phyloP scores from a whole-genome alignment of 805 yeast genomes.

The Hyphopichia homilentoma region DNA sequence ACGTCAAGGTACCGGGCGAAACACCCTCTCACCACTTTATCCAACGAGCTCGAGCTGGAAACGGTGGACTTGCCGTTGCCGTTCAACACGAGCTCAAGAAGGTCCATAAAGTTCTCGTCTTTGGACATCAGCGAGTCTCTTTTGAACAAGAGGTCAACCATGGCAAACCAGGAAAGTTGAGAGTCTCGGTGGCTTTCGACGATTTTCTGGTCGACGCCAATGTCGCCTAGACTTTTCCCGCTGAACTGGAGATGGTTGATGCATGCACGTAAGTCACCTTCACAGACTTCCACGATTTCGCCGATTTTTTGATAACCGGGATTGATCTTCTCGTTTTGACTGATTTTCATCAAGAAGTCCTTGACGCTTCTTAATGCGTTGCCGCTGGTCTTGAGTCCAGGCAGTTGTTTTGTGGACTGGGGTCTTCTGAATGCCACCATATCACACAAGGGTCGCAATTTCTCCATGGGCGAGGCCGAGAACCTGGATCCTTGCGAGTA shows the following conservation, averaged over 20 bases:
- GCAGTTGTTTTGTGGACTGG: constrained; percentile 38
- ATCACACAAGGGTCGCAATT: constrained; percentile 70
- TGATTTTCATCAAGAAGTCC: constrained; percentile 43
- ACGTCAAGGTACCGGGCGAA: constrained; percentile 62
- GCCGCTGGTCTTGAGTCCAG: constrained; percentile 38
- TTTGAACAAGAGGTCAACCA: constrained; percentile 60
- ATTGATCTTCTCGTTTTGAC: constrained; percentile 49
- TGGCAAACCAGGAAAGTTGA: constrained; percentile 61
- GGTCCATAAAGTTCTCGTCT: constrained; percentile 44
- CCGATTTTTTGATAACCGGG: constrained; percentile 51
- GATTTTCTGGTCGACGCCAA: constrained; percentile 5
- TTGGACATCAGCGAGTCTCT: constrained; percentile 44
- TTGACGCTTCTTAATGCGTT: constrained; percentile 34
- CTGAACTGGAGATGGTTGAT: constrained; percentile 77
- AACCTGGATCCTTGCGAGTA: constrained; percentile 44
- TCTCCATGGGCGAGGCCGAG: constrained; percentile 58
- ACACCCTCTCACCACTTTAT: constrained; percentile 67
- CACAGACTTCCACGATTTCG: constrained; percentile 65
- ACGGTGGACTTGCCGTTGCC: constrained; percentile 34
- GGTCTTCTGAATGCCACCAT: constrained; percentile 64
- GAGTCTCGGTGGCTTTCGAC: constrained; percentile 49
- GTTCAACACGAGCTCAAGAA: constrained; percentile 44
- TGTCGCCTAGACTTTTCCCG: constrained; percentile 10
- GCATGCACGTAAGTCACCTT: constrained; percentile 84
- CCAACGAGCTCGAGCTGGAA: constrained; percentile 42